phyloP scores from a whole-genome alignment of 495 filamentous ascomycete species.

The Xeromyces bisporus region DNA sequence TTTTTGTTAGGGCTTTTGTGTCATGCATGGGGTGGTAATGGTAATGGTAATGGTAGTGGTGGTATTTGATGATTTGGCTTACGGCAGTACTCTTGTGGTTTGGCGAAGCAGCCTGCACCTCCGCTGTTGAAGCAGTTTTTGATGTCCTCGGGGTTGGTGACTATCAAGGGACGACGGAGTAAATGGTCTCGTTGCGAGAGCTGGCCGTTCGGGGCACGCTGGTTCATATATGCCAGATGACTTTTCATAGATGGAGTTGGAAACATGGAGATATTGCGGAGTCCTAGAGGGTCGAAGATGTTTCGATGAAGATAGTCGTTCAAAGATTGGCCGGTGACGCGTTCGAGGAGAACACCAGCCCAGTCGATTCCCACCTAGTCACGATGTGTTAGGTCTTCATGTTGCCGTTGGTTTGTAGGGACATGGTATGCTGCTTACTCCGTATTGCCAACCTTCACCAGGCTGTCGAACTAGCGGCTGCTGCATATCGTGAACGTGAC shows the following conservation, averaged over 20 bases:
- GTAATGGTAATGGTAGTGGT: too few species aligned
- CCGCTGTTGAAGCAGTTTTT: slow-evolving; percentile 31
- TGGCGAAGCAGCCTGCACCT: slow-evolving; percentile 38
- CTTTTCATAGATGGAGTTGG: slow-evolving; percentile 33
- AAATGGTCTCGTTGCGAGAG: slow-evolving; percentile 31
- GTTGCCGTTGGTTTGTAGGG: too few species aligned
- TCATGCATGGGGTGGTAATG: too few species aligned
- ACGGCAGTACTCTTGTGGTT: slow-evolving; percentile 39
- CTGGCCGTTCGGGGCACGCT: slow-evolving; percentile 20
- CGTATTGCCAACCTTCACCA: slow-evolving; percentile 41
- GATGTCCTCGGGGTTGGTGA: slow-evolving; percentile 16
- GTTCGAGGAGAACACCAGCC: slow-evolving; percentile 40
- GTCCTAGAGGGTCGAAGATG: slow-evolving; percentile 39
- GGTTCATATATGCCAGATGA: slow-evolving; percentile 34
- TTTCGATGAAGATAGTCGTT: slow-evolving; percentile 38
- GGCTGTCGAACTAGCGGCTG: slow-evolving; percentile 39
- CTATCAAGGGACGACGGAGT: slow-evolving; percentile 24
- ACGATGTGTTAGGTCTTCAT: too few species aligned
- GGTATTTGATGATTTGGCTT: too few species aligned
- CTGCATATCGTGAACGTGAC: slow-evolving; percentile 21
- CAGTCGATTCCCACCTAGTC: slow-evolving; percentile 38
- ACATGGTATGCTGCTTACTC: too few species aligned
- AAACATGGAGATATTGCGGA: slow-evolving; percentile 37
- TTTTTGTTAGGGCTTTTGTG: too few species aligned
- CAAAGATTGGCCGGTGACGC: slow-evolving; percentile 30